Conservation (phyloP, 192 early-diverging fungal species). For the Coemansia sp. region DNA sequence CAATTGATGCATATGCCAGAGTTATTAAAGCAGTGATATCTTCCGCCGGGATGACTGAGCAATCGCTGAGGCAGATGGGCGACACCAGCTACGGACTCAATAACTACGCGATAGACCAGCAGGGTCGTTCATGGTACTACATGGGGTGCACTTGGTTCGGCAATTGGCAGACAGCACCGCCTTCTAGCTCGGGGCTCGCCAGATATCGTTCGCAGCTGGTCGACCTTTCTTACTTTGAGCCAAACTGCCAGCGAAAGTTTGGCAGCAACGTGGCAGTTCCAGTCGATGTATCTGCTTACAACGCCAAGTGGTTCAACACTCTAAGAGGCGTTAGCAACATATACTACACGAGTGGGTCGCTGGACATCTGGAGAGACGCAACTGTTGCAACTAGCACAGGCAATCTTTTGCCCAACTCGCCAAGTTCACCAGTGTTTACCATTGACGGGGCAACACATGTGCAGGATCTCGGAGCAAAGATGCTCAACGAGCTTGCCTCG, state of each 20-base stretch:
- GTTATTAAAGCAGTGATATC: constrained; percentile 21
- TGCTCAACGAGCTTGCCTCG: constrained; percentile 14
- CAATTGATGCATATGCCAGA: constrained; percentile 24
- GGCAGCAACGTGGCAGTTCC: constrained; percentile 22
- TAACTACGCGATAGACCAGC: constrained; percentile 38
- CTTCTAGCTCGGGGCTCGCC: constrained; percentile 15
- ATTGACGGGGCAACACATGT: constrained; percentile 43
- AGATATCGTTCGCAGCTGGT: constrained; percentile 43
- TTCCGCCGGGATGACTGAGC: constrained; percentile 19
- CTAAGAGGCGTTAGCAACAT: constrained; percentile 43
- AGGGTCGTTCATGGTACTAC: constrained; percentile 57
- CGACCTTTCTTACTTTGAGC: constrained; percentile 42
- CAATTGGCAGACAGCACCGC: constrained; percentile 57
- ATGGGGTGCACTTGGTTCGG: constrained; percentile 68
- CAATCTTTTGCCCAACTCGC: constrained; percentile 5
- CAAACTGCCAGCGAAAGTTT: constrained; percentile 45
- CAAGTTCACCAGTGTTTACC: constrained; percentile 10
- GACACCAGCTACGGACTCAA: constrained; percentile 34
- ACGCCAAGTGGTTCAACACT: constrained; percentile 27
- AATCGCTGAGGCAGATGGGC: constrained; percentile 24
- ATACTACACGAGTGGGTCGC: constrained; percentile 61
- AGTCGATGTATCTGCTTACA: constrained; percentile 37
- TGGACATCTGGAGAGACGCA: constrained; percentile 60
- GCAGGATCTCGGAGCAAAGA: constrained; percentile 22
- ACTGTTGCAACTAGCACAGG: constrained; percentile 33